Evolutionary conservation across 345 rosid genomes (phyloP).

Genomic region (Euphorbia lathyris): DNA sequence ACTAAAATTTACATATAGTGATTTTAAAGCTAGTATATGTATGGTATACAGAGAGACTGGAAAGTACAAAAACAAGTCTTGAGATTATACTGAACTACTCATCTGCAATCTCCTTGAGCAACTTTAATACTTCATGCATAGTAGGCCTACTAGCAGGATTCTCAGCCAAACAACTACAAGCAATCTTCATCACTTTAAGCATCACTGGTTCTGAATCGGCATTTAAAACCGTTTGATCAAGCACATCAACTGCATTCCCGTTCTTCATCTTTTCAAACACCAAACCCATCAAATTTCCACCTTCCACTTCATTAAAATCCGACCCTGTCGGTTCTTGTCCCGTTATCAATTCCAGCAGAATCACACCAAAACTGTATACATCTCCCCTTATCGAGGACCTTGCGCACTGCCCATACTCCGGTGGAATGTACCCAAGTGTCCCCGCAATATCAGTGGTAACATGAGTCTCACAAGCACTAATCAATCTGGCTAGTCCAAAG

Average conservation of each 20-base stretch:
- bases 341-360: constrained; percentile 73
- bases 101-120: constrained; percentile 45
- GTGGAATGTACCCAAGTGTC: constrained; percentile 87
- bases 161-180: constrained; percentile 57
- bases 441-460: constrained; percentile 85
- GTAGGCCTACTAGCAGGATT: constrained; percentile 75
- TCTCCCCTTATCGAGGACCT: constrained; percentile 77
- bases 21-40: too few relatives aligned
- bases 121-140: constrained; percentile 63
- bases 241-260: constrained; percentile 58
- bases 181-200: constrained; percentile 68
- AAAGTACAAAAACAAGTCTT: too few relatives aligned
- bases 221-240: constrained; percentile 50
- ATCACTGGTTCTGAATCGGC: constrained; percentile 47
- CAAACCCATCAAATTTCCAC: constrained; percentile 91
- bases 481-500: constrained; percentile 83
- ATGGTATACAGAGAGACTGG: too few relatives aligned
- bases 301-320: constrained; percentile 87
- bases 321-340: constrained; percentile 97
- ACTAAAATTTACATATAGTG: too few relatives aligned
- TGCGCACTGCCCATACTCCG: constrained; percentile 89
- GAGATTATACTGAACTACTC: constrained; percentile 14
- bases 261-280: constrained; percentile 66
- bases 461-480: constrained; percentile 91
- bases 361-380: constrained; percentile 90